Percentiles rank a stretch among this genome's conserved stretches.
phyloP scores from a whole-genome alignment of 176 grass and related monocot genomes.

The Carex littledalei region DNA sequence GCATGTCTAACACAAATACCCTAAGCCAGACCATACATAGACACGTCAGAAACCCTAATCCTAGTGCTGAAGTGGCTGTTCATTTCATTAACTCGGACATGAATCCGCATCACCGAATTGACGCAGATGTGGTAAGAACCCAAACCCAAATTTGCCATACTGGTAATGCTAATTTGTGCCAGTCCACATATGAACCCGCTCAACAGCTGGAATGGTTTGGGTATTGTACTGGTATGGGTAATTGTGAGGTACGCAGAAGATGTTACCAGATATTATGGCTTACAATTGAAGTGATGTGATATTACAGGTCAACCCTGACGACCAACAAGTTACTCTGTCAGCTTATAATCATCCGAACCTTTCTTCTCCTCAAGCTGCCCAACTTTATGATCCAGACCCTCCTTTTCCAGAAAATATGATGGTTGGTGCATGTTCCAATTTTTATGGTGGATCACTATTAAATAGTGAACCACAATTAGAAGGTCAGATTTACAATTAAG shows the following conservation, averaged over 20 bases:
- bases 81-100: neutral
- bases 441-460: neutral
- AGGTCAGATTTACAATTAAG: slow-evolving; percentile 4
- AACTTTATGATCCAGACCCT: neutral
- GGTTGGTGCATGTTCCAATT: neutral
- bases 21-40: neutral
- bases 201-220: neutral
- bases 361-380: neutral
- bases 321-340: neutral
- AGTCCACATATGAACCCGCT: neutral
- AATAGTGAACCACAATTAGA: neutral
- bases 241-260: neutral
- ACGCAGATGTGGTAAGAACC: neutral
- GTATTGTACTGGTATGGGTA: neutral
- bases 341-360: neutral
- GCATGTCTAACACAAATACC: neutral
- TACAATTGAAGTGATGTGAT: neutral
- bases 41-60: neutral
- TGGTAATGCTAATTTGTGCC: neutral
- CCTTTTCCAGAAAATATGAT: neutral
- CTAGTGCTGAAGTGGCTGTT: neutral
- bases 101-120: neutral
- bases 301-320: neutral
- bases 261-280: too few relatives aligned
- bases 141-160: neutral